Evolutionary conservation across 805 yeast genomes (phyloP), one percentile per base, ranked within the genome.

Genomic region (Metschnikowia drakensbergensis): DNA sequence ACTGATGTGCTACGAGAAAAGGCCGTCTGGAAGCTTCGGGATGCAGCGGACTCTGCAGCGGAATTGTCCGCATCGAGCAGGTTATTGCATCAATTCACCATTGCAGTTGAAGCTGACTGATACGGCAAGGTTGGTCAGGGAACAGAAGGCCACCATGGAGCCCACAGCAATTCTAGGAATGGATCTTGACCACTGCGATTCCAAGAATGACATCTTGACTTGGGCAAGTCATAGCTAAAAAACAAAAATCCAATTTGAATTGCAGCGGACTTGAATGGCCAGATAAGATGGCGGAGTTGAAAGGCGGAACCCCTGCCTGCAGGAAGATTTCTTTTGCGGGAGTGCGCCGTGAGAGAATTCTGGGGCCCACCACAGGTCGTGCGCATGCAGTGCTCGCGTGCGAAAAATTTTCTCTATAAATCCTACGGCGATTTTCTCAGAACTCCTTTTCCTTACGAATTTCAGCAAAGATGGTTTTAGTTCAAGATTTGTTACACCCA

Each of bases 401-500:
- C 22, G 49, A 46, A 46, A 46, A 46, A 29, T 41, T 46, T 46
- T 46, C 46, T 17, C 49, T 26, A 43, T 36, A 31, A 42, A 34
- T 22, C 34, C 22, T 8, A 28, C 33, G 22, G 6, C 8, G 11
- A 28, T 22, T 34, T 31, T 27, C 22, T 41, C 27, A 31, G 28
- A 4, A 26, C 37, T 11, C 23, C 17, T 34, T 37, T 43, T 26
- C 42, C 22, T n/a, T 13, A 27, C 46, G 23, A 28, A 17, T 30
- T 42, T 27, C 48, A 54, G 41, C 41, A 37, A 37, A 9, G 29
- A 52, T 57, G 97, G 97, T 90, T 87, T 88, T 91, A 83, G 97
- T 91, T 83, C 96, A 88, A 81, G 98, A 91, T 84, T 86, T 91
- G 77, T 53, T 94, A 74, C 87, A 94, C 95, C 99, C 99, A 77